Evolutionary conservation across 306 rosid genomes (phyloP), one percentile per base, ranked within the genome.

Genomic region (Pterocarpus macrocarpus): DNA sequence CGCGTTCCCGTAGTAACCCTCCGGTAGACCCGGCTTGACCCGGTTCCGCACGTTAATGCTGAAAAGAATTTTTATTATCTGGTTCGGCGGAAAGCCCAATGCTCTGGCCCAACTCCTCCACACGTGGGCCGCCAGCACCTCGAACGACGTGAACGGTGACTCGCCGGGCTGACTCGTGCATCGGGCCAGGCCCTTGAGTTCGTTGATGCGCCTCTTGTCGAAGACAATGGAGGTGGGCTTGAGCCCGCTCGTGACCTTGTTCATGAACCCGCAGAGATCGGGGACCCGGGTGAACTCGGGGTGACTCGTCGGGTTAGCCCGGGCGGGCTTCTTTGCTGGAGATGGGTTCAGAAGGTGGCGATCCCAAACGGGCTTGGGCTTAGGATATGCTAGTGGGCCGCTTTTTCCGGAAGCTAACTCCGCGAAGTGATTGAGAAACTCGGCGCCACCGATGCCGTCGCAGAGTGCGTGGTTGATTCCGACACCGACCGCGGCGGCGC

Each of bases 41-140:
- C 97, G 91, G 76, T 69, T 79, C 56, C 99, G 81, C 7, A 95
- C 85, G 86, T 93, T 95, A 2, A 95, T 30, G 79, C 97, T 93
- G 83, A 95, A 93, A 0, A 95, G 82, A 1, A 95, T 82, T 83
- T 95, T 95, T 12, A 91, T 2, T 0, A 9, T 78, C 41, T 95
- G 99, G 77, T 81, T 92, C 4, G 89, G 57, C 0, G 99, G 95
- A 5, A 95, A 86, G 41, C 76, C 87, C 71, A 95, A 4, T 13
- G 99, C 89, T 64, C 88, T 81, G 7, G 94, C 95, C 99, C 99
- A 95, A 55, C 95, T 93, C 84, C 97, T 81, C 99, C 99, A 95
- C 12, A 95, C 87, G 78, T 93, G 99, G 0, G 92, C 97, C 0
- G 95, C 85, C 2, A 95, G 88, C 10, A 89, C 94, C 79, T 95